Evolutionary conservation across 2,329 filamentous ascomycete species (phyloP).

Genomic region (Talaromyces sp.): DNA sequence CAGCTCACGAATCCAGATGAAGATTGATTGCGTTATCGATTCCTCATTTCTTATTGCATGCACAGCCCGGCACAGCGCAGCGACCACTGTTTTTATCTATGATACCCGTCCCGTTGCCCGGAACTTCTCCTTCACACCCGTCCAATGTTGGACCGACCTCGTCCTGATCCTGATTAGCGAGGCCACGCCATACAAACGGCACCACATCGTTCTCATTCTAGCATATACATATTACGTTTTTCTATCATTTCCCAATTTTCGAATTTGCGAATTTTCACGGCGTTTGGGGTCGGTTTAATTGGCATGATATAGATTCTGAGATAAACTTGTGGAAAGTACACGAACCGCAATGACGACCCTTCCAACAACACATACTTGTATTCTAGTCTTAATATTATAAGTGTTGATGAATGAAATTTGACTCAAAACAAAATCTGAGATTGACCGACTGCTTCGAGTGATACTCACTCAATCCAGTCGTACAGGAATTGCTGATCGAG

Average conservation of each 20-base stretch:
- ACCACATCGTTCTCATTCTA: slow-evolving; percentile 1
- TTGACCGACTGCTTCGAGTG: neutral
- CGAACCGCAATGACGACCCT: neutral
- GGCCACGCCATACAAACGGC: neutral
- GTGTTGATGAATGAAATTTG: neutral
- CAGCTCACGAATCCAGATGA: slow-evolving; percentile 21
- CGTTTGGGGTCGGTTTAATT: neutral
- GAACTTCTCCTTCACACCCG: neutral
- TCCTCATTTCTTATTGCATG: slow-evolving; percentile 15
- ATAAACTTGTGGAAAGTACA: slow-evolving; percentile 4
- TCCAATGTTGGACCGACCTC: neutral
- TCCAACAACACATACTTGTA: slow-evolving; percentile 1
- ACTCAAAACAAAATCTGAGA: neutral
- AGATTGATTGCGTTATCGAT: slow-evolving; percentile 2
- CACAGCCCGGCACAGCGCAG: slow-evolving; percentile 16
- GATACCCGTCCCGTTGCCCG: slow-evolving; percentile 15
- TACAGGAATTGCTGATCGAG: neutral
- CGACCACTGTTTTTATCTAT: slow-evolving; percentile 13
- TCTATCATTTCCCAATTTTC: neutral
- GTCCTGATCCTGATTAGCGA: neutral
- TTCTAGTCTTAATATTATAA: slow-evolving; percentile 2
- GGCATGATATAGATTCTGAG: slow-evolving; percentile 6
- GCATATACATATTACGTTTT: slow-evolving; percentile 8
- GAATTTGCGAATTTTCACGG: neutral
- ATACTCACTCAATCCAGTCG: neutral